phyloP scores from a whole-genome alignment of 169 alveolate species.

The Theileria equi region DNA sequence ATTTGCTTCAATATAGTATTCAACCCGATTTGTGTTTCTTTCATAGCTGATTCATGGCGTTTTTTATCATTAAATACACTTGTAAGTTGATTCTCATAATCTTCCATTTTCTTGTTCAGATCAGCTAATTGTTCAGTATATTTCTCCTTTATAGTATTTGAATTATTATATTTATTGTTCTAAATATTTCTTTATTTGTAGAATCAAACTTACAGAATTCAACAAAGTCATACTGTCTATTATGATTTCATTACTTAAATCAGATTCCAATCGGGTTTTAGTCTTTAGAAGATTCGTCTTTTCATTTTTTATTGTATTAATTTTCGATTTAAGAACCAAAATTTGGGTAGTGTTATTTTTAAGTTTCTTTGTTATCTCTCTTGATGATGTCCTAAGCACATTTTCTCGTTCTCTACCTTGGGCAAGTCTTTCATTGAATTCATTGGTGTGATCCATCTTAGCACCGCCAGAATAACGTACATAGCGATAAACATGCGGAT shows the following conservation, averaged over 20 bases:
- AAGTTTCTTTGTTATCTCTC: conserved; percentile 21
- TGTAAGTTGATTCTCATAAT: conserved; percentile 10
- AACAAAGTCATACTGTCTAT: neutral
- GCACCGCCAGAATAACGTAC: conserved; percentile 8
- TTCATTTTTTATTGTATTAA: neutral
- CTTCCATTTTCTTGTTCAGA: conserved; percentile 9
- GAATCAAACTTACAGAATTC: conserved; percentile 7
- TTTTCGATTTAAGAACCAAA: neutral
- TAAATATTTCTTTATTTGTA: neutral
- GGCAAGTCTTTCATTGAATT: conserved; percentile 20
- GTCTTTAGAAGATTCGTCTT: conserved; percentile 33
- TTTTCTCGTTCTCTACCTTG: conserved; percentile 32
- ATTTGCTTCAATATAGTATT: conserved; percentile 9
- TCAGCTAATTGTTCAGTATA: conserved; percentile 24
- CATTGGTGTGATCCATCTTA: conserved; percentile 4
- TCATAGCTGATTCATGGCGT: conserved; percentile 7
- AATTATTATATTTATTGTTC: neutral
- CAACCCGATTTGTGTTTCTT: conserved; percentile 11
- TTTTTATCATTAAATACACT: conserved; percentile 18
- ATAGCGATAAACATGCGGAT: conserved; percentile 31
- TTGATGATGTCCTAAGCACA: neutral
- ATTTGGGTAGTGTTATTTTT: neutral
- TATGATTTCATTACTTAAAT: conserved; percentile 26
- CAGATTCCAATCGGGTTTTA: conserved; percentile 50
- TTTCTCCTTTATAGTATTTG: neutral